Base-by-base conservation (phyloP, 768 basidiomycete genomes). In the Macrocybe gigantea region DNA sequence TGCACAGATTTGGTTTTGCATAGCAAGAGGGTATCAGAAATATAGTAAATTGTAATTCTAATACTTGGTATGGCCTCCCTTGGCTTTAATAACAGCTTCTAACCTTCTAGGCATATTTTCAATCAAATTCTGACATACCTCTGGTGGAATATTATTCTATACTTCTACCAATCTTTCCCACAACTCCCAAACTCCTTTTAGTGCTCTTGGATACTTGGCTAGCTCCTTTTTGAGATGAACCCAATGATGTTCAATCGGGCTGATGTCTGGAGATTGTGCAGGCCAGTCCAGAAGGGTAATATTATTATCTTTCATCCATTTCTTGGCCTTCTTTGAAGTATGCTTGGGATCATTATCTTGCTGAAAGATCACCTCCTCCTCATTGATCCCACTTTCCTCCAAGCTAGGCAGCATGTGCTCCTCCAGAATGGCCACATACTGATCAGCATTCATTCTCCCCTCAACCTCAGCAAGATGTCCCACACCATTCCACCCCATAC, bases 161-260 rank as follows among this genome's bases (percentile, higher is more conserved):
- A 14, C 29, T 29, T 7, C 38, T 39, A 29, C 38, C 7, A 29
- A 13, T 39, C 11, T 39, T 12, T 39, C 38, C 38, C 38, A 39
- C 38, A 39, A 39, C 33, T 48, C 46, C n/a, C 22, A 22, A 11
- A 48, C 29, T 15, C 46, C 46, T 29, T 15, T 42, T 11, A 36
- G 38, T 13, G 46, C 10, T 38, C 37, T n/a, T 11, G 22, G 22
- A 22, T 38, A 38, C 38, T 48, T 37, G 11, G n/a, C 30, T 7
- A 48, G 46, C 38, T 40, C 10, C 10, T 37, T 41, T 30, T 48
- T 48, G 38, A 48, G 29, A 41, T 48, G 41, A 29, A 22, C 22
- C 64, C 64, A 64, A 13, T 54, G 50, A 53, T 65, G 55, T 49
- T 65, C 60, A 33, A 65, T 65, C 42, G 54, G 56, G 49, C 56